Percentiles rank a stretch among this genome's conserved stretches.
Conservation (phyloP, 352 stramenopile species). For the Pythium guiyangense region DNA sequence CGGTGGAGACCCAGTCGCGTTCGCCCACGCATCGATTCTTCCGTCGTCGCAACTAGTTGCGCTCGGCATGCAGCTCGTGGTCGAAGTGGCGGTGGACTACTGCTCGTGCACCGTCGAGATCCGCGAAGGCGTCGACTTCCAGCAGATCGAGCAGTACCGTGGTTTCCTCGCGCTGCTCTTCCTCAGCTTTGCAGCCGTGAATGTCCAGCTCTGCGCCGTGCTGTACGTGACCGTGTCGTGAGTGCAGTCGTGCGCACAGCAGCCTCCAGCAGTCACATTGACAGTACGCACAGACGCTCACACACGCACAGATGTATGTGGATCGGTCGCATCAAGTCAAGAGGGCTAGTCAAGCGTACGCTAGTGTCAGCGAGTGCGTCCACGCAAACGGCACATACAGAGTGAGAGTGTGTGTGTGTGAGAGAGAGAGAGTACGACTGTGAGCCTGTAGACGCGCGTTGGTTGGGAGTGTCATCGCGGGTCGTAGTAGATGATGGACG, state of each 20-base stretch:
- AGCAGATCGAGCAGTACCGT: not conserved
- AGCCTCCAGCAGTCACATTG: too few species aligned
- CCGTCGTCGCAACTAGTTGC: not conserved
- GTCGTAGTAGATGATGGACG: constrained; percentile 15
- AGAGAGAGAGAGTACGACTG: too few species aligned
- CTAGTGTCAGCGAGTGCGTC: too few species aligned
- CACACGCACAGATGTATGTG: too few species aligned
- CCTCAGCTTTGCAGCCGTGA: constrained; percentile 2
- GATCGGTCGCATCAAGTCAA: too few species aligned
- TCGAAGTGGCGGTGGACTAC: constrained; percentile 12
- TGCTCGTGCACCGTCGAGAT: constrained; percentile 9
- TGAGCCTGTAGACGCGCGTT: too few species aligned
- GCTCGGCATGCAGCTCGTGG: constrained; percentile 1
- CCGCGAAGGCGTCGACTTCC: constrained; percentile 6
- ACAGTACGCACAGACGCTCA: too few species aligned
- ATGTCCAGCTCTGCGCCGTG: constrained; percentile 12
- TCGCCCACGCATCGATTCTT: not conserved
- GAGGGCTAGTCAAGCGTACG: too few species aligned
- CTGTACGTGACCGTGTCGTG: constrained; percentile 4
- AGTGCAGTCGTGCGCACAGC: too few species aligned
- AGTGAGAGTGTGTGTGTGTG: too few species aligned
- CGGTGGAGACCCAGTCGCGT: not conserved
- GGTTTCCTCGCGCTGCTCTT: constrained; percentile 10
- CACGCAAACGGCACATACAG: too few species aligned
- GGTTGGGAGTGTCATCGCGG: not conserved